Evolutionary conservation across 345 rosid species (phyloP), one percentile per base, ranked within the genome.

Genomic region (Eucalyptus urophylla): DNA sequence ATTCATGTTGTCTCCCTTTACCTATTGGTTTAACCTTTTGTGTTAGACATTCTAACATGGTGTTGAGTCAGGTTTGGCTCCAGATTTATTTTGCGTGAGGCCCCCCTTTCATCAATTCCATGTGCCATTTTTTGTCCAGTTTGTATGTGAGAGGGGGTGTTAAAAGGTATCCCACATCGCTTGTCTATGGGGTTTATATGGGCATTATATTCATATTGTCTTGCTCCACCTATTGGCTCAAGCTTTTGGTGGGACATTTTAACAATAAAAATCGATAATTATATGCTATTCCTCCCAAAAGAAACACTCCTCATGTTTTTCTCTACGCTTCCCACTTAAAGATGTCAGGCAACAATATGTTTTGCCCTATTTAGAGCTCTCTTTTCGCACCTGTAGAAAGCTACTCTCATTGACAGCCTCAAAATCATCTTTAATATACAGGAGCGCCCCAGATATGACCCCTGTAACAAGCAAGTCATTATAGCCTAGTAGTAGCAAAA

Each of bases 361-460:
- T 86, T 22, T 37, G 11, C 87, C 27, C 49, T 53, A 86, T 60
- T 4, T 86, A 50, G 45, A 54, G 62, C 69, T 86, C 67, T 86
- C 53, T 58, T 54, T 86, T 16, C 49, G 37, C 88, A 97, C 99
- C 99, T 97, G 99, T 86, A 98, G 91, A 90, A 98, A 95, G 91
- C 95, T 96, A 89, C 99, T 98, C 54, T 95, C 90, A 33, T 91
- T 94, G 76, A 98, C 99, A 10, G 89, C 95, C 91, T 94, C 95
- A 86, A 98, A 98, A 43, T 97, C 99, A 94, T 97, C 99, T 89
- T 97, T 97, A 83, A 98, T 97, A 87, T 98, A 96, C 92, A 98
- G 90, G 90, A 98, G 99, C 21, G 99, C 99, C 89, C 98, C 99
- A 5, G 99, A 98, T 60, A 98, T 98, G 53, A 97, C 99, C 89